Percentiles rank a stretch among this genome's conserved stretches.
Evolutionary conservation across 108 stramenopile genomes (phyloP).

Genomic region (Nitzschia sp.): DNA sequence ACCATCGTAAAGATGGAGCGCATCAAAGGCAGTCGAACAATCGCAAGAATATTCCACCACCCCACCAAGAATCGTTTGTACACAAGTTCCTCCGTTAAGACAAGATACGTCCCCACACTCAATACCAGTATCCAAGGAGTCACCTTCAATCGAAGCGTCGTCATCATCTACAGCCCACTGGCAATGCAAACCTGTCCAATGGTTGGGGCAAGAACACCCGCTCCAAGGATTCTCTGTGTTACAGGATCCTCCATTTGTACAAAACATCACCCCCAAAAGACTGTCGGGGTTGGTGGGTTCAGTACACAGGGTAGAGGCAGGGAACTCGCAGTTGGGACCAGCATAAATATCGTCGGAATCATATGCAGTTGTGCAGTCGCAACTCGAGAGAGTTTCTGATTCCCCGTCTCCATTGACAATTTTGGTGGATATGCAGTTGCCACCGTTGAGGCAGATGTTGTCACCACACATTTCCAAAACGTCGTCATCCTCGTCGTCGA

Average conservation of each 20-base stretch:
- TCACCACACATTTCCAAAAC: constrained; percentile 13
- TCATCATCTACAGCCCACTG: constrained; percentile 14
- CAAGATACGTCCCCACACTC: constrained; percentile 23
- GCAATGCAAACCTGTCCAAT: constrained; percentile 27
- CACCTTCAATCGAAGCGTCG: not conserved
- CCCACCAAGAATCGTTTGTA: constrained; percentile 1
- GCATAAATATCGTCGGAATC: constrained; percentile 16
- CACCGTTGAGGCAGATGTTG: constrained; percentile 23
- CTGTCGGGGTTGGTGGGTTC: not conserved
- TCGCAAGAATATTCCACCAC: constrained; percentile 23
- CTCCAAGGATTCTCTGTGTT: constrained; percentile 1
- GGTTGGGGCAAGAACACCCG: constrained; percentile 14
- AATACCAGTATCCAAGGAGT: not conserved
- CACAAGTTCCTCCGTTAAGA: constrained; percentile 29
- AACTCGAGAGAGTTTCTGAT: constrained; percentile 1
- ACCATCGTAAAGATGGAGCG: constrained; percentile 22
- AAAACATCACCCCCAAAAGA: constrained; percentile 15
- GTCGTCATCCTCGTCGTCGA: not conserved
- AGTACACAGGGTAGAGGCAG: constrained; percentile 26
- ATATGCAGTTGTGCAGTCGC: constrained; percentile 34
- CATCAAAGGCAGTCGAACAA: constrained; percentile 25
- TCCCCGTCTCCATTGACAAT: not conserved
- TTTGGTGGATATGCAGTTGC: constrained; percentile 16
- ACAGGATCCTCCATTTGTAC: constrained; percentile 34
- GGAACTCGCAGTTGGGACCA: constrained; percentile 32